Evolutionary conservation across 2,329 filamentous ascomycete genomes (phyloP).

Genomic region (Cercospora zeina): DNA sequence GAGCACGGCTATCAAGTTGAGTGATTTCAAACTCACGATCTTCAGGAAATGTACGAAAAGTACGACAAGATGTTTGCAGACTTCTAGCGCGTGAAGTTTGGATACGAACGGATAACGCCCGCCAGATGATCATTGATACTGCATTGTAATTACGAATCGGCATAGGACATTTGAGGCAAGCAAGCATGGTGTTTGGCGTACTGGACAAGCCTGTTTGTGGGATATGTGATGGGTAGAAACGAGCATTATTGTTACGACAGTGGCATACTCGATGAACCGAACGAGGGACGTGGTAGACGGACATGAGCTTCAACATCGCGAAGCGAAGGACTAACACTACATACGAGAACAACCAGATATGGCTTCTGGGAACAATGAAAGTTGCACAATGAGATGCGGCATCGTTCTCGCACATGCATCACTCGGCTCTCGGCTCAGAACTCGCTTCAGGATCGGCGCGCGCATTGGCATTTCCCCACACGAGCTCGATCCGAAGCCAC

Average conservation of each 20-base stretch:
- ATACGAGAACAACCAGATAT: constrained; percentile 8
- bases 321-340: background rate
- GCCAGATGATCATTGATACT: constrained; percentile 16
- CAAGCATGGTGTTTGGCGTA: constrained; percentile 29
- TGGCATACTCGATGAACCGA: constrained; percentile 11
- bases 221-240: background rate
- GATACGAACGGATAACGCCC: background rate
- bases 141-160: constrained; percentile 26
- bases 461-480: constrained; percentile 11
- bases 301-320: background rate
- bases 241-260: constrained; percentile 13
- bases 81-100: constrained; percentile 54
- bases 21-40: background rate
- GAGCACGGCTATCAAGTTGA: constrained; percentile 3
- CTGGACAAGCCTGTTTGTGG: background rate
- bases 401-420: background rate
- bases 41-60: constrained; percentile 61
- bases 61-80: constrained; percentile 72
- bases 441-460: constrained; percentile 8
- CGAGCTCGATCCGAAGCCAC: constrained; percentile 10
- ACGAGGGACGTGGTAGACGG: background rate
- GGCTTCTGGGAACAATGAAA: constrained; percentile 2
- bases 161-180: constrained; percentile 10
- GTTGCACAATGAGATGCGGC: background rate
- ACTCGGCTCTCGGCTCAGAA: constrained; percentile 9